phyloP scores from a whole-genome alignment of 192 early-diverging fungal genomes.

The Podila horticola region DNA sequence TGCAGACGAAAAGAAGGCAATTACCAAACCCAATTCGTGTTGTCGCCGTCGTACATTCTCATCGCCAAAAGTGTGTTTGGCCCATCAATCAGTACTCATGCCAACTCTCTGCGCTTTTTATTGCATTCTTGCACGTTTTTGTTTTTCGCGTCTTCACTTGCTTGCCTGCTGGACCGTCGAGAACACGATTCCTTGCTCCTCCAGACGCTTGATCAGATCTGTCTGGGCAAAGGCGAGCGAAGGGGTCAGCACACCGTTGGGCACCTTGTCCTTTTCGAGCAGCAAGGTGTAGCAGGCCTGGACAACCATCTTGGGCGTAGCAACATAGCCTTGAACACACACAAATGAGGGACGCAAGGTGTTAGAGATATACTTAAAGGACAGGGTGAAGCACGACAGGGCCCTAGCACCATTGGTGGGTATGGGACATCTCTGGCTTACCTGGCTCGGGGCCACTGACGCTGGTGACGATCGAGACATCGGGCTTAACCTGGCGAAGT shows the following conservation, averaged over 20 bases:
- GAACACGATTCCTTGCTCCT: slow-evolving; percentile 61
- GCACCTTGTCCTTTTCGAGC: slow-evolving; percentile 53
- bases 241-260: slow-evolving; percentile 62
- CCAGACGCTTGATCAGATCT: slow-evolving; percentile 55
- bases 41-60: no score
- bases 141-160: not conserved
- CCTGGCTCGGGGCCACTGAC: slow-evolving; percentile 74
- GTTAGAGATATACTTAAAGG: not conserved
- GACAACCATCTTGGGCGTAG: slow-evolving; percentile 68
- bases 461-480: slow-evolving; percentile 60
- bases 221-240: slow-evolving; percentile 64
- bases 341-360: not conserved
- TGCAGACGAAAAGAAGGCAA: not conserved
- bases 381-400: not conserved
- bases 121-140: not conserved
- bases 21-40: not conserved
- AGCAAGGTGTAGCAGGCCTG: slow-evolving; percentile 65
- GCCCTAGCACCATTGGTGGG: no score
- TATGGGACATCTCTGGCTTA: not conserved
- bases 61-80: not conserved
- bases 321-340: slow-evolving; percentile 56
- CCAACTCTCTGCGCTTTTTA: not conserved
- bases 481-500: slow-evolving; percentile 34
- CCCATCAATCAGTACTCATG: not conserved
- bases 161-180: slow-evolving; percentile 27